Evolutionary conservation across 73 alveolate genomes (phyloP), one percentile per base, ranked within the genome.

Genomic region (Stentor coeruleus): DNA sequence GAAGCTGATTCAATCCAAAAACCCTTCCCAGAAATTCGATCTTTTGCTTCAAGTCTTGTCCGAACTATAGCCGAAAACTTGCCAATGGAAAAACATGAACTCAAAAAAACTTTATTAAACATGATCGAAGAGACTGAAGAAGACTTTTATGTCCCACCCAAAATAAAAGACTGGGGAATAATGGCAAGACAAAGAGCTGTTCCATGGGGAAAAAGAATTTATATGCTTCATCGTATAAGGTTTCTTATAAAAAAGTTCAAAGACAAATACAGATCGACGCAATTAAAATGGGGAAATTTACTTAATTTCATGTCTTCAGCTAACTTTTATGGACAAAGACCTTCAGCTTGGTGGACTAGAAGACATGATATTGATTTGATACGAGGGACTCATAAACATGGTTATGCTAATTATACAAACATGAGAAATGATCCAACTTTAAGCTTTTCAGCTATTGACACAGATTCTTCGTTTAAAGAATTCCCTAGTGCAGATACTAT

Each of bases 281-380:
- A 82, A 77, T 82, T 83, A 38, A 88, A 93, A 59, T 95, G 99
- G 98, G 95, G 94, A 59, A 95, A 96, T 86, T 87, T 97, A 49
- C 89, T 97, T 77, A 94, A 95, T 85, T 97, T 97, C 86, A 91
- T 97, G n/a, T 98, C 98, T 3, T 83, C 88, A 59, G 84, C 87
- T 73, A 88, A 90, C 35, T 90, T 91, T 76, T 94, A 93, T 85
- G 98, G 99, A 33, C 93, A 97, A 82, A 94, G 99, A 57, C 99
- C 99, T 26, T 90, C 97, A 0, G 93, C 91, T 3, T 97, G 99
- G 99, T 97, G 99, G 99, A 95, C 97, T 2, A 88, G 93, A 89
- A 86, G 95, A 59, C 99, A 97, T 85, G 99, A 97, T 81, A 97
- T 96, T 39, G 99, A 97, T 88, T 84, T 97, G 59, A 85, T 97